phyloP scores from a whole-genome alignment of 305 asterid genomes.

The Caryopteris hybrid region DNA sequence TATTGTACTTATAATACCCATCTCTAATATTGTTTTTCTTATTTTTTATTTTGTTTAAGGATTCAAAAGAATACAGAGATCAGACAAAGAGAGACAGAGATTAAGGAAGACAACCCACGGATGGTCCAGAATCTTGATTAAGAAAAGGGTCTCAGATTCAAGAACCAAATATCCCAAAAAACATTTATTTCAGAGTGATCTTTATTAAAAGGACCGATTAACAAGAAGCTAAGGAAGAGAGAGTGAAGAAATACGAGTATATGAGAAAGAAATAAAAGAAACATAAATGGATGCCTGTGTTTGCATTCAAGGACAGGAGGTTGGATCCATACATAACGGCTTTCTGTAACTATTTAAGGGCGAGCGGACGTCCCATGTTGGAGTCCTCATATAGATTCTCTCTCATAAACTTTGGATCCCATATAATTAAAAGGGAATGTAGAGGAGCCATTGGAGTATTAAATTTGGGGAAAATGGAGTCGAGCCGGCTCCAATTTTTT shows the following conservation, averaged over 20 bases:
- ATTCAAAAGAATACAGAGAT: neutral
- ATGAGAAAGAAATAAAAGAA: constrained; percentile 1
- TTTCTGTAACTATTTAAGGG: constrained; percentile 16
- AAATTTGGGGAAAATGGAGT: too few relatives aligned
- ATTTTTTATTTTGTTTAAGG: neutral
- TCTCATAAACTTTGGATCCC: too few relatives aligned
- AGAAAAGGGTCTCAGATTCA: constrained; percentile 16
- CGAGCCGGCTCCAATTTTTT: too few relatives aligned
- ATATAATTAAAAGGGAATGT: too few relatives aligned
- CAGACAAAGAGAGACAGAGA: too few relatives aligned
- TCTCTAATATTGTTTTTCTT: constrained; percentile 13
- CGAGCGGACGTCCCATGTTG: too few relatives aligned
- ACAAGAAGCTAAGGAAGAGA: neutral
- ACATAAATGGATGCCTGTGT: neutral
- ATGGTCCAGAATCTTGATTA: neutral
- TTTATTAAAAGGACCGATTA: neutral
- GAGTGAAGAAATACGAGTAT: neutral
- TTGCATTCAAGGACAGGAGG: constrained; percentile 21
- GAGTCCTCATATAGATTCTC: too few relatives aligned
- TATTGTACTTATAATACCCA: constrained; percentile 70
- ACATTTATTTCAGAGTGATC: neutral
- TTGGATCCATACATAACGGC: constrained; percentile 43
- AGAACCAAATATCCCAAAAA: neutral
- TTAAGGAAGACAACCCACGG: too few relatives aligned
- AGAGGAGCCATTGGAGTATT: too few relatives aligned